Conservation (phyloP, 2,329 filamentous ascomycete genomes). For the Nemania abortiva region DNA sequence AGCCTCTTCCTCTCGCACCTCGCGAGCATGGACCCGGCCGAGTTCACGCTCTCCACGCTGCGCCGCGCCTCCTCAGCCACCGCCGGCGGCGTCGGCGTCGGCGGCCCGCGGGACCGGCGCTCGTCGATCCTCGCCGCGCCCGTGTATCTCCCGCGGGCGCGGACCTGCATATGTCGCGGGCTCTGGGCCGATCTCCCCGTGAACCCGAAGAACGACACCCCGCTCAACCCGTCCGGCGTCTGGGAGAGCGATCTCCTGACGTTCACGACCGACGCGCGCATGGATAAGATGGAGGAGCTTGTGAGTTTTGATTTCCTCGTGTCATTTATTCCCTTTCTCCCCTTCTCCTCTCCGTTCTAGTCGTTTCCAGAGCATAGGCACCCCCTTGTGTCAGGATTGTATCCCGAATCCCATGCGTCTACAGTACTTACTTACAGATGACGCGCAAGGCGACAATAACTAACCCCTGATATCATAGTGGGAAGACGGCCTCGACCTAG, state of each 20-base stretch:
- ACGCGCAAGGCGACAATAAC: background rate
- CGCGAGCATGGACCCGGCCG: conserved; percentile 59
- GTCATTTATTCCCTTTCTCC: background rate
- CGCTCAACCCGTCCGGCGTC: conserved; percentile 72
- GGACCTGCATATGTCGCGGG: conserved; percentile 87
- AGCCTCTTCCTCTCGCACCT: conserved; percentile 64
- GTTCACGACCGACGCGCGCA: conserved; percentile 89
- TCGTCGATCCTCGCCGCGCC: conserved; percentile 51
- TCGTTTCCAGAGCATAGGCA: background rate
- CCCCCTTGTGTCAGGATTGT: background rate
- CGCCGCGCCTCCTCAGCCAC: conserved; percentile 51
- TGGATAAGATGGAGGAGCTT: conserved; percentile 84
- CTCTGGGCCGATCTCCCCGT: conserved; percentile 81
- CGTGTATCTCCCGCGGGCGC: conserved; percentile 66
- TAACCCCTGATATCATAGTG: conserved; percentile 43
- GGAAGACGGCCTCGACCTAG: conserved; percentile 48
- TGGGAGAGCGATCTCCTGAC: conserved; percentile 84
- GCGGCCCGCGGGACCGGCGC: conserved; percentile 14
- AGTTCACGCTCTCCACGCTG: conserved; percentile 65
- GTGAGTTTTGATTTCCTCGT: conserved; percentile 15
- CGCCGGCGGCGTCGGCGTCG: background rate
- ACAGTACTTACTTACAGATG: background rate
- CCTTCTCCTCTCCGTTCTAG: background rate
- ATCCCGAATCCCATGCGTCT: background rate
- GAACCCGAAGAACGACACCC: conserved; percentile 79